Evolutionary conservation across 1,284 basidiomycete species (phyloP).

Genomic region (Pseudozyma flocculosa): DNA sequence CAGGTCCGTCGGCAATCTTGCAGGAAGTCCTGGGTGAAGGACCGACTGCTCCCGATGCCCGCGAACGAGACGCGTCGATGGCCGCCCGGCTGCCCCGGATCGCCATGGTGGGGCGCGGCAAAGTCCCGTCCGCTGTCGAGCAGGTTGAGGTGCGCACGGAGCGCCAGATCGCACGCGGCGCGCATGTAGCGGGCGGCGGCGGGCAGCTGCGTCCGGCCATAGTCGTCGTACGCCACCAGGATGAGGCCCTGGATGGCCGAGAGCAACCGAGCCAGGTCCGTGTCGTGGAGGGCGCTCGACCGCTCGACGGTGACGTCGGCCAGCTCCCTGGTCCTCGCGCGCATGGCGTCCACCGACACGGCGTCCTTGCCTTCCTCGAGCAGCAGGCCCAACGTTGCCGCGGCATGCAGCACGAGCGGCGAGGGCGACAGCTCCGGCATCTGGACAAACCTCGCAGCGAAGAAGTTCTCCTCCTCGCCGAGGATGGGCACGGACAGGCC

Average conservation of each 20-base stretch:
- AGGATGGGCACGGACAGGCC: neutral
- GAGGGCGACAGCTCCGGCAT: neutral
- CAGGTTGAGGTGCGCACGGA: conserved; percentile 2
- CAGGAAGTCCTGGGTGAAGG: neutral
- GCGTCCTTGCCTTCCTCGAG: neutral
- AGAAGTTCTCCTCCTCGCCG: neutral
- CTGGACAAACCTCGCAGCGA: neutral
- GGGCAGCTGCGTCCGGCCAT: conserved; percentile 2
- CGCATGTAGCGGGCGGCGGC: conserved; percentile 2
- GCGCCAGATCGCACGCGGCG: conserved; percentile 3
- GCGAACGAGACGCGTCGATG: too few species aligned
- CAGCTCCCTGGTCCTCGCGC: neutral
- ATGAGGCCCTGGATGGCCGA: neutral
- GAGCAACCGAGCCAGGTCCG: neutral
- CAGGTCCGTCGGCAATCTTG: conserved; percentile 2
- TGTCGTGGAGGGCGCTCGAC: neutral
- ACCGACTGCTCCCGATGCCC: too few species aligned
- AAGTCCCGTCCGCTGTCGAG: conserved; percentile 1
- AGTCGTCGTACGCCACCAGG: conserved; percentile 9
- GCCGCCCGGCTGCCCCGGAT: too few species aligned
- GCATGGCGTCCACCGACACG: neutral
- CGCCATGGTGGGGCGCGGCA: neutral
- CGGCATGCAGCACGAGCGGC: neutral
- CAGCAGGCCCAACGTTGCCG: neutral
- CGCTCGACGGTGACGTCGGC: neutral